Base-by-base conservation (phyloP, 352 stramenopile genomes). In the Aphanomyces invadans region DNA sequence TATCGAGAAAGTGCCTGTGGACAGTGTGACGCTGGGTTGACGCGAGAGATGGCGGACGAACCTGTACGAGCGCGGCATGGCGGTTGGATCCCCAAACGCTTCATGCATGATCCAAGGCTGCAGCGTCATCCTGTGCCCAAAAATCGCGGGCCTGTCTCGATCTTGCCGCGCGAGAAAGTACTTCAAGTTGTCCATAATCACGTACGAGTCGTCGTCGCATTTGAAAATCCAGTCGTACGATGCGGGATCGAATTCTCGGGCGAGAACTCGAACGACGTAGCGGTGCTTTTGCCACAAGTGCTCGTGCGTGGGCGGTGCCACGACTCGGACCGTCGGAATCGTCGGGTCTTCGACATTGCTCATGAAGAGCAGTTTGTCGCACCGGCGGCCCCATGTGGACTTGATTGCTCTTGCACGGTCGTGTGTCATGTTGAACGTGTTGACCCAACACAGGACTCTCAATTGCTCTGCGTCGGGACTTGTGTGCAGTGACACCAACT, bases 221-320 rank as follows among this genome's bases (percentile, higher is more conserved):
- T 92, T 94, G 71, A 90, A 90, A 56, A 94, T 74, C 83, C 83
- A 94, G 70, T 94, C 81, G 55, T 88, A 94, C n/a, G 87, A 68
- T 11, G 70, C 65, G 28, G 86, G 73, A 9, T 56, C 51, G 60
- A 77, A 90, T 67, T 94, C 85, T 44, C 73, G 77, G 42, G 79
- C 45, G 5, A 94, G 62, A 21, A 87, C 59, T 7, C 80, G 83
- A 48, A 94, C 79, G 32, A 89, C 83, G 73, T 88, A 80, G 26
- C 85, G 77, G 68, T 92, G 83, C 67, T 90, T 90, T 67, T 92
- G 85, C 85, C 85, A 94, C 42, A 90, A 69, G 71, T 73, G 87
- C 51, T 91, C 80, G 62, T 93, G 85, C 38, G 80, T 66, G 33
- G 83, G 81, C 32, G 81, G 81, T 10, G 81, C 80, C 31, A 70